Evolutionary conservation across 306 rosid species (phyloP), one percentile per base, ranked within the genome.

Genomic region (Erythrophleum fordii): DNA sequence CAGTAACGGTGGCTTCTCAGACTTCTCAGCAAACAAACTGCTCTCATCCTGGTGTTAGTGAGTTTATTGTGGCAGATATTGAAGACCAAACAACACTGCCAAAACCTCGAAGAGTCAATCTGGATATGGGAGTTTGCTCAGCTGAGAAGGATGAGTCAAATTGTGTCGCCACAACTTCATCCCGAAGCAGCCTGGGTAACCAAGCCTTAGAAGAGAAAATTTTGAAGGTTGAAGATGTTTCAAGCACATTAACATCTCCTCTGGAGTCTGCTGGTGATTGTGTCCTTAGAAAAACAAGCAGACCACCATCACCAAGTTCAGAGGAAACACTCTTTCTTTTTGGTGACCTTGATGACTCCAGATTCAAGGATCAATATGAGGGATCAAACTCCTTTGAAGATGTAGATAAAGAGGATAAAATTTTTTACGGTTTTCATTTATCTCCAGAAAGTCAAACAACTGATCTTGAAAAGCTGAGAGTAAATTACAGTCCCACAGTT

Each of bases 291-390:
- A 79, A 92, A 84, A 64, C 81, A 72, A 80, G 58, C 23, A 80
- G 51, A 73, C 62, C 82, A 56, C 69, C 75, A 69, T 81, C 84
- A 11, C 41, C 75, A 59, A 73, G 80, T 85, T 78, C 70, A 76
- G 90, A 83, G 72, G 97, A 92, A 41, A 86, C 86, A 65, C 84
- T 77, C 76, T 89, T 96, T 66, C 72, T 76, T 79, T 92, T 89
- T 65, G 75, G 92, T 73, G 92, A 90, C 81, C 76, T 85, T 82
- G 97, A 93, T 3, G 94, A 88, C 70, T 26, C 68, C 45, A 81
- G 46, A 81, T 76, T 35, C 70, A 77, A 72, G 75, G 71, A 77
- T 80, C 85, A 60, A 82, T 42, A 34, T 31, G 55, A 66, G 65
- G 81, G 81, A 68, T 85, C 93, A 62, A 70, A 31, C 72, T 79